Percentiles rank a stretch among this genome's conserved stretches.
Evolutionary conservation across 495 filamentous ascomycete genomes (phyloP).

Genomic region (Penicillium salamii): DNA sequence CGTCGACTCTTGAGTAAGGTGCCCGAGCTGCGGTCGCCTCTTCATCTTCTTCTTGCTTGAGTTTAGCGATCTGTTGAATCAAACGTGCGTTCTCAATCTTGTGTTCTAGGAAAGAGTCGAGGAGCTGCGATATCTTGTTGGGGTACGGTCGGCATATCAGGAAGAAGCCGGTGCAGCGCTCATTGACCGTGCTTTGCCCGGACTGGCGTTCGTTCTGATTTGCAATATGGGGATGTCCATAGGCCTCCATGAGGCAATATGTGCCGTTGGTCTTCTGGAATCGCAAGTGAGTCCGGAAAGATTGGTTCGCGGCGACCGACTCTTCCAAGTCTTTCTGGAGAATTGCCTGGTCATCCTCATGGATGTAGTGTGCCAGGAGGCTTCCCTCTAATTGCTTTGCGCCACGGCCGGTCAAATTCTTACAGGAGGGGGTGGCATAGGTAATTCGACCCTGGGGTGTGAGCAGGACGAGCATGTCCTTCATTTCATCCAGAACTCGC

Average conservation of each 20-base stretch:
- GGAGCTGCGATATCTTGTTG: conserved; percentile 74
- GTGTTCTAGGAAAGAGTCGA: conserved; percentile 95
- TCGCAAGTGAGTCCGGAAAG: conserved; percentile 85
- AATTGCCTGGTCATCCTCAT: conserved; percentile 81
- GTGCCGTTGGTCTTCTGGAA: conserved; percentile 72
- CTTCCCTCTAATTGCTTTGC: conserved; percentile 66
- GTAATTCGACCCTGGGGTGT: conserved; percentile 78
- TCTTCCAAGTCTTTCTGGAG: conserved; percentile 90
- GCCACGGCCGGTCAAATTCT: conserved; percentile 73
- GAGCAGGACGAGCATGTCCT: conserved; percentile 84
- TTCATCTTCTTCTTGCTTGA: conserved; percentile 81
- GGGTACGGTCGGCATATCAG: conserved; percentile 93
- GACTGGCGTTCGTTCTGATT: conserved; percentile 53
- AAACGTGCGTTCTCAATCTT: conserved; percentile 96
- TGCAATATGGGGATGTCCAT: conserved; percentile 87
- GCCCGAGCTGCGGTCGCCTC: conserved; percentile 51
- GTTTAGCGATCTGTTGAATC: conserved; percentile 75
- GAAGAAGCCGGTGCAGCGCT: conserved; percentile 85
- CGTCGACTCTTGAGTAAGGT: conserved; percentile 9
- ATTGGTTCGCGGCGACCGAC: conserved; percentile 76
- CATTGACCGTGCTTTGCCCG: conserved; percentile 46
- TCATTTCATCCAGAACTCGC: conserved; percentile 83
- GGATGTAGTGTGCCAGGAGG: conserved; percentile 76
- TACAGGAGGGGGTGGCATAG: conserved; percentile 79
- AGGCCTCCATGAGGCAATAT: conserved; percentile 80